Evolutionary conservation across 1,284 basidiomycete genomes (phyloP).

Genomic region (Phlebopus sp.): DNA sequence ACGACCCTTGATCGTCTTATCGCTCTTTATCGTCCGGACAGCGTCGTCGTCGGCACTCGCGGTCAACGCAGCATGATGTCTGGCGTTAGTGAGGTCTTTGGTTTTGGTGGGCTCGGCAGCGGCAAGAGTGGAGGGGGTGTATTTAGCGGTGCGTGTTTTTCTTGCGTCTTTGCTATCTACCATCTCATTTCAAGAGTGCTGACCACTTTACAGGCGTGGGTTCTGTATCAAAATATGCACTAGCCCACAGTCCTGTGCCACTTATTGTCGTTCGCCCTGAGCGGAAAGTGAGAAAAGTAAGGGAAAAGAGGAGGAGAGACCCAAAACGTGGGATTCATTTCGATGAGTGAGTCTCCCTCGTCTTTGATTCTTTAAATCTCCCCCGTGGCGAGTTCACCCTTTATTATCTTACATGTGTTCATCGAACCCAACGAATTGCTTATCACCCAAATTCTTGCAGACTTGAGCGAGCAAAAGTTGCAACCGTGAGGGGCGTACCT

Average conservation of each 20-base stretch:
- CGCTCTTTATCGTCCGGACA: slow-evolving; percentile 93
- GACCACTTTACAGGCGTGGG: slow-evolving; percentile 10
- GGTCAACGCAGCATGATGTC: slow-evolving; percentile 63
- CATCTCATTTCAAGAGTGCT: not conserved
- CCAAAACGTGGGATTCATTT: slow-evolving; percentile 85
- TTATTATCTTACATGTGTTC: not conserved
- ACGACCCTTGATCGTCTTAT: slow-evolving; percentile 91
- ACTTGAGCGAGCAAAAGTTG: too few species aligned
- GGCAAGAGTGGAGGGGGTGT: slow-evolving; percentile 32
- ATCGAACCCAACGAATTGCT: too few species aligned
- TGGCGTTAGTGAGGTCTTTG: slow-evolving; percentile 54
- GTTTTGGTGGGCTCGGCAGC: slow-evolving; percentile 45
- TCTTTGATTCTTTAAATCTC: too few species aligned
- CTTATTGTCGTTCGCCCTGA: slow-evolving; percentile 91
- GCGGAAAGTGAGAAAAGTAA: slow-evolving; percentile 79
- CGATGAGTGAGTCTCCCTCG: slow-evolving; percentile 44
- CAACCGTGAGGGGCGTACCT: too few species aligned
- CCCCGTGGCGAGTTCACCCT: not conserved
- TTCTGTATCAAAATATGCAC: slow-evolving; percentile 60
- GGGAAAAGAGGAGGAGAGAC: slow-evolving; percentile 79
- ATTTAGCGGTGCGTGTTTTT: slow-evolving; percentile 62
- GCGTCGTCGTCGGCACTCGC: slow-evolving; percentile 89
- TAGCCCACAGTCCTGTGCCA: slow-evolving; percentile 88
- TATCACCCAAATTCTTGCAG: not conserved
- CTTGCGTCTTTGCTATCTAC: slow-evolving; percentile 5